These are phyloP conservation scores for Botrytis sinoallii DNA, from an alignment of 2,329 filamentous ascomycete genomes.

Conservation along the genomic window DNA sequence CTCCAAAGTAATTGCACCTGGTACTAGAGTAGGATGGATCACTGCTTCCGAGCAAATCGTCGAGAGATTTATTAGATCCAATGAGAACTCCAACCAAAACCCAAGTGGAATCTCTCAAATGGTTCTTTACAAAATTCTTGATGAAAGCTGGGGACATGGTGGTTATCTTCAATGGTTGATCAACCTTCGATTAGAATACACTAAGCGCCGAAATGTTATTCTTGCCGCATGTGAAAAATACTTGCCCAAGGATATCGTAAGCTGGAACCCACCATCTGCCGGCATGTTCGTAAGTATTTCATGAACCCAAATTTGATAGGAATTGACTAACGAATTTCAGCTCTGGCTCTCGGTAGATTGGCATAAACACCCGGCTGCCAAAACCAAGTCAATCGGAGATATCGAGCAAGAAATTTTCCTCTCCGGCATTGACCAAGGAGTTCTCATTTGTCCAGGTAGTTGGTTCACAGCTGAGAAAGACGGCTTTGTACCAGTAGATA, in stretches of 20 bases:
- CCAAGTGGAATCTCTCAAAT: constrained; percentile 83
- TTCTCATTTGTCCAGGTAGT: constrained; percentile 77
- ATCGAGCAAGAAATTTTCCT: constrained; percentile 88
- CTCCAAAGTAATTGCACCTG: constrained; percentile 85
- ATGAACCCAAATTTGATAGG: no score
- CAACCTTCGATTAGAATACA: constrained; percentile 77
- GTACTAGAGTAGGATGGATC: constrained; percentile 81
- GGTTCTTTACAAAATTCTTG: constrained; percentile 81
- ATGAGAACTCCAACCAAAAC: constrained; percentile 80
- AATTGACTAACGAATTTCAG: constrained; percentile 39
- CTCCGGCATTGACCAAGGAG: constrained; percentile 69
- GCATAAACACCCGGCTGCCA: constrained; percentile 60
- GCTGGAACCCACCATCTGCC: constrained; percentile 75
- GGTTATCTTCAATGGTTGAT: constrained; percentile 91
- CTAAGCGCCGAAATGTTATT: constrained; percentile 71
- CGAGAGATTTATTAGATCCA: constrained; percentile 65
- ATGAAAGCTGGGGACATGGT: constrained; percentile 89
- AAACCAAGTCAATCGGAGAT: constrained; percentile 52
- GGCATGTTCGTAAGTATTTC: constrained; percentile 65
- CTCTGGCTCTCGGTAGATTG: constrained; percentile 73
- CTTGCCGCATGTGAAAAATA: constrained; percentile 76
- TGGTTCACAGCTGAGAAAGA: constrained; percentile 83
- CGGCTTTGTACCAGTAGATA: constrained; percentile 47
- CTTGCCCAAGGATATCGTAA: constrained; percentile 70
- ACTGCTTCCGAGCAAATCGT: constrained; percentile 82